Conservation (phyloP, 371 early-diverging fungal species). For the Mucor piriformis region DNA sequence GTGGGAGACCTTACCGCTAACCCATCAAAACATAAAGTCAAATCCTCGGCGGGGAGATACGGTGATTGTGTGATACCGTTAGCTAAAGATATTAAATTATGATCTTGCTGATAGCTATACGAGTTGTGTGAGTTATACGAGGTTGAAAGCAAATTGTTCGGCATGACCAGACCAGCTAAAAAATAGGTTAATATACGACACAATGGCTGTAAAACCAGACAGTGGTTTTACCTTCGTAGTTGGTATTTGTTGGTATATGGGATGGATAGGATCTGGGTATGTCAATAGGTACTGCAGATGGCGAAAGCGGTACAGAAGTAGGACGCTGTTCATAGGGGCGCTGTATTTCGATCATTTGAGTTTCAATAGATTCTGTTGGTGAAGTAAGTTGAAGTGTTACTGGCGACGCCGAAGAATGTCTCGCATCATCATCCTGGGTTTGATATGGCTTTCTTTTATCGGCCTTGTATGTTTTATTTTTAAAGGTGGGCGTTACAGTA, state of each 20-base stretch:
- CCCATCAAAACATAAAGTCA: conserved; percentile 24
- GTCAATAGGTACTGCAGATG: conserved; percentile 17
- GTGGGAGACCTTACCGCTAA: conserved; percentile 26
- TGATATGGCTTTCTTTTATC: background rate
- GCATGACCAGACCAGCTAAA: background rate
- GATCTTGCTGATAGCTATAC: conserved; percentile 2
- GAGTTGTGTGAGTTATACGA: conserved; percentile 10
- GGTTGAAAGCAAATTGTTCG: conserved; percentile 4
- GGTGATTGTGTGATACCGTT: conserved; percentile 13
- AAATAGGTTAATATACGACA: too few relatives aligned
- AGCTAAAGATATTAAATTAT: conserved; percentile 11
- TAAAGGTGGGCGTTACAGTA: conserved; percentile 14
- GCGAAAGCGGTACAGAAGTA: too few relatives aligned
- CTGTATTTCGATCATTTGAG: background rate
- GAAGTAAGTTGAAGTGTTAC: conserved; percentile 18
- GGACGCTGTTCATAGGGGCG: background rate
- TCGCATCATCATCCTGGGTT: background rate
- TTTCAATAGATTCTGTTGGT: conserved; percentile 11
- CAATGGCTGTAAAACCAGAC: background rate
- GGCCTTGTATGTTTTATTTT: conserved; percentile 4
- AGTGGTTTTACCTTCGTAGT: background rate
- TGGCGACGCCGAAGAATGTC: conserved; percentile 9
- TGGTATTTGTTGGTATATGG: conserved; percentile 1
- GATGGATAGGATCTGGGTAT: conserved; percentile 21
- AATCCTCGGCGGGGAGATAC: conserved; percentile 17